Percentiles rank a stretch among this genome's conserved stretches.
phyloP scores from a whole-genome alignment of 2,329 filamentous ascomycete species.

The Fusarium sp. region DNA sequence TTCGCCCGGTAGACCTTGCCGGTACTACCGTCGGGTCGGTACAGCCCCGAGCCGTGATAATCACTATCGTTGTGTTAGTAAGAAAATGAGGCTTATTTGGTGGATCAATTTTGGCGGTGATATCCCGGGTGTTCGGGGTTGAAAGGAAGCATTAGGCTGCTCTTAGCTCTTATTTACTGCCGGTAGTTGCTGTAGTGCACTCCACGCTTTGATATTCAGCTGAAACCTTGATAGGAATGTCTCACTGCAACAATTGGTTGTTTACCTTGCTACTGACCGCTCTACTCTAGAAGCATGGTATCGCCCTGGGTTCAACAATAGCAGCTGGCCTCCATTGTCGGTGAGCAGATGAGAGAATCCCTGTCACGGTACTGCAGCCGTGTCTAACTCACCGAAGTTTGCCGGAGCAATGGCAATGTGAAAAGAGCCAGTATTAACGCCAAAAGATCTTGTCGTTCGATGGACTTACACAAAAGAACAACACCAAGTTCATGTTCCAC shows the following conservation, averaged over 20 bases:
- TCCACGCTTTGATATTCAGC: background rate
- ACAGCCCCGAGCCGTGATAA: constrained; percentile 16
- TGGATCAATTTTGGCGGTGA: constrained; percentile 15
- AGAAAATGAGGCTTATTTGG: constrained; percentile 6
- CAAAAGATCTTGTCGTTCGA: background rate
- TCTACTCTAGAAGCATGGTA: background rate
- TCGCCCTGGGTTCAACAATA: background rate
- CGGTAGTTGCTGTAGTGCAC: constrained; percentile 2
- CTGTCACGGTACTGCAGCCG: background rate
- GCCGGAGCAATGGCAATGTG: background rate
- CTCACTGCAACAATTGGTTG: background rate
- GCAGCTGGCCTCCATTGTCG: background rate
- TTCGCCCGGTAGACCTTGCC: constrained; percentile 29
- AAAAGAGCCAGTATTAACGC: background rate
- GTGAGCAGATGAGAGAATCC: background rate
- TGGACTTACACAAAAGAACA: background rate
- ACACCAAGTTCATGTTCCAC: background rate
- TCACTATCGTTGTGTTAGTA: background rate
- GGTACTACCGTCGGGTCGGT: constrained; percentile 25
- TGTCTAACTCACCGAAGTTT: constrained; percentile 1
- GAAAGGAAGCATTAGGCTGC: background rate
- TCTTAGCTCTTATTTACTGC: background rate
- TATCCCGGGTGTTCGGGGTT: constrained; percentile 36
- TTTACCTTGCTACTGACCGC: background rate
- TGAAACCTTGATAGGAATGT: background rate